phyloP scores from a whole-genome alignment of 2,329 filamentous ascomycete genomes.

The Cercospora zeina region DNA sequence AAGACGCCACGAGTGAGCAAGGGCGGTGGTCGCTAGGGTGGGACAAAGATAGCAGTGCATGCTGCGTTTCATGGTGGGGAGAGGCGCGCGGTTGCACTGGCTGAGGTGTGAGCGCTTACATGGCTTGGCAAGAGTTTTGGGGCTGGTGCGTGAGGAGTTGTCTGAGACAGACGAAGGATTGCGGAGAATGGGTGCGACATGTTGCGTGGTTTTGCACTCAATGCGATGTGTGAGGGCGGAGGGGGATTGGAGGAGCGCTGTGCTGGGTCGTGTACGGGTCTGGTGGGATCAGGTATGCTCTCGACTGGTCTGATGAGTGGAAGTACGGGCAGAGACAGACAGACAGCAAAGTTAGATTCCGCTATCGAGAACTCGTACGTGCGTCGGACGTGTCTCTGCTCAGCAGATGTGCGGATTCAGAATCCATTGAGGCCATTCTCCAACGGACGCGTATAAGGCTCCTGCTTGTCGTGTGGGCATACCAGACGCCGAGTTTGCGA shows the following conservation, averaged over 20 bases:
- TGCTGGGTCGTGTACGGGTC: neutral
- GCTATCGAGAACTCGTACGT: no score
- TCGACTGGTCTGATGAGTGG: neutral
- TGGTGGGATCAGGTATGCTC: neutral
- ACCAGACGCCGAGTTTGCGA: neutral
- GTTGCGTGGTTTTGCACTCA: neutral
- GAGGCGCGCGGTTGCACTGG: conserved; percentile 18
- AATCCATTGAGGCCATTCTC: neutral
- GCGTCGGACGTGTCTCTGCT: neutral
- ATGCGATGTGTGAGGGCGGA: neutral
- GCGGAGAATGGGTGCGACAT: neutral
- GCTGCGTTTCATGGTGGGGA: conserved; percentile 14
- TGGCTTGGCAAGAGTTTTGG: neutral
- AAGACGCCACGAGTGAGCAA: conserved; percentile 14
- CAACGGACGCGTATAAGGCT: neutral
- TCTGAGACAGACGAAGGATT: neutral
- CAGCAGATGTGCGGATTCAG: neutral
- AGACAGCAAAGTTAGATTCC: no score
- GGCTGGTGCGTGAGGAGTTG: neutral
- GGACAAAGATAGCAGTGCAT: conserved; percentile 12
- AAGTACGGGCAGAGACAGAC: neutral
- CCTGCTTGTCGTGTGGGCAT: neutral
- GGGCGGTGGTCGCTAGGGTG: neutral
- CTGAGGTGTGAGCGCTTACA: conserved; percentile 15
- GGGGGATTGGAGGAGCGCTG: neutral